Base-by-base conservation (phyloP, 2,329 filamentous ascomycete species). In the Sordariomycetes sp. region DNA sequence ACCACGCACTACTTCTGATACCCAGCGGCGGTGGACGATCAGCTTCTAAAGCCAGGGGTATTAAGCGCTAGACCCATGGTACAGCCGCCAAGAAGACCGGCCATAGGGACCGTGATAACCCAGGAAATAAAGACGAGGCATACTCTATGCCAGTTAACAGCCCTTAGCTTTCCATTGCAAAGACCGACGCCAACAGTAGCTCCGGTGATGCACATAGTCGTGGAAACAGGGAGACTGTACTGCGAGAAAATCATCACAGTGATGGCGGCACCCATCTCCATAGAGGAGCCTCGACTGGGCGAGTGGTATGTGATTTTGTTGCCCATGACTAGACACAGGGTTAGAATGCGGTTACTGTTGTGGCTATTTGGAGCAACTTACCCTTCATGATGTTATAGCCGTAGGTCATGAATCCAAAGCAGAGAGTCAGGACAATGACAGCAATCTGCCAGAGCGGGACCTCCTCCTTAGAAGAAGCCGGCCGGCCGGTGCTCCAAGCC, bases 311-410 rank as follows among this genome's bases (percentile, higher is more conserved):
- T 89, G 69, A 89, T 85, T 72, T 88, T 88, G 78, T 90, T 91
- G 57, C 88, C 88, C 87, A 90, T 90, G 71, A 88, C 85, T 84
- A 63, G 62, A 34, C 24, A 34, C 56, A 16, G 40, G n/a, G 59
- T 66, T 60, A 67, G 53, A 43, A 63, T 60, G 65, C 62, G 22
- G n/a, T 24, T 8, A 24, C 6, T 12, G 4, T 50, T 12, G 46
- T 11, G n/a, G 20, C n/a, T 20, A 50, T 22, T 20, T 24, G 7
- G 7, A 24, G 8, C 7, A 12, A 62, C 78, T 70, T 72, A 83
- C 81, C 83, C 75, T 88, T 89, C 87, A 90, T 90, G 73, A 90
- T 90, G 76, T 90, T 90, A 76, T 90, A 90, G 11, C 87, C 88
- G 65, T 90, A 90, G 16, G 87, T 90, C 67, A 85, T 76, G 59